Evolutionary conservation across 192 early-diverging fungal genomes (phyloP).

Genomic region (Fimicolochytrium jonesii): DNA sequence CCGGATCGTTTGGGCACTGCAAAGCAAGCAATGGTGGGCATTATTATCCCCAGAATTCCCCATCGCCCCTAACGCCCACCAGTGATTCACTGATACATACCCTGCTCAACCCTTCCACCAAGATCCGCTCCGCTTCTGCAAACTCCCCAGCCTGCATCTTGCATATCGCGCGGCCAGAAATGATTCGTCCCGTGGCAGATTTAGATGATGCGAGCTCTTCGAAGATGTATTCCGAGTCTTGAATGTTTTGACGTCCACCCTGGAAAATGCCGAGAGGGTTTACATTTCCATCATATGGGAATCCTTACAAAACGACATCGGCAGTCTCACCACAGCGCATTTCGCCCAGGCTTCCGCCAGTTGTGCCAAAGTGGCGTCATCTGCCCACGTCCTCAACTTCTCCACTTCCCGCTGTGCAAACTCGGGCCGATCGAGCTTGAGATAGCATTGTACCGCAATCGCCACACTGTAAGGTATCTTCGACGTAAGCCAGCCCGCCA

Average conservation of each 20-base stretch:
- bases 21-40: background rate
- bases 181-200: slow-evolving; percentile 64
- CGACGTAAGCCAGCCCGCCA: no score
- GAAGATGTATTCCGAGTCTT: slow-evolving; percentile 88
- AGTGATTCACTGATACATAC: slow-evolving; percentile 9
- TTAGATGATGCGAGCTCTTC: slow-evolving; percentile 85
- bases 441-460: slow-evolving; percentile 71
- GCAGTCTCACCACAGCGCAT: slow-evolving; percentile 55
- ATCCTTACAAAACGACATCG: no score
- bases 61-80: background rate
- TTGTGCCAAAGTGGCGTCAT: slow-evolving; percentile 92
- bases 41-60: background rate
- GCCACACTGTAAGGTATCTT: slow-evolving; percentile 68
- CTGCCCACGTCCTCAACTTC: slow-evolving; percentile 79
- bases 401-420: slow-evolving; percentile 79
- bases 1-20: slow-evolving; percentile 67
- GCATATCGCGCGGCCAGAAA: slow-evolving; percentile 76
- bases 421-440: slow-evolving; percentile 78
- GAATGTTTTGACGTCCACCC: slow-evolving; percentile 73
- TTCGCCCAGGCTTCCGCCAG: slow-evolving; percentile 88
- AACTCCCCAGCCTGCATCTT: slow-evolving; percentile 75
- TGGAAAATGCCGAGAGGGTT: no score
- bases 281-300: no score
- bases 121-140: slow-evolving; percentile 74
- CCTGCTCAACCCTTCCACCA: slow-evolving; percentile 73